These are phyloP conservation scores for Fusarium beomiforme DNA, from an alignment of 2,329 filamentous ascomycete genomes.

Conservation along the genomic window DNA sequence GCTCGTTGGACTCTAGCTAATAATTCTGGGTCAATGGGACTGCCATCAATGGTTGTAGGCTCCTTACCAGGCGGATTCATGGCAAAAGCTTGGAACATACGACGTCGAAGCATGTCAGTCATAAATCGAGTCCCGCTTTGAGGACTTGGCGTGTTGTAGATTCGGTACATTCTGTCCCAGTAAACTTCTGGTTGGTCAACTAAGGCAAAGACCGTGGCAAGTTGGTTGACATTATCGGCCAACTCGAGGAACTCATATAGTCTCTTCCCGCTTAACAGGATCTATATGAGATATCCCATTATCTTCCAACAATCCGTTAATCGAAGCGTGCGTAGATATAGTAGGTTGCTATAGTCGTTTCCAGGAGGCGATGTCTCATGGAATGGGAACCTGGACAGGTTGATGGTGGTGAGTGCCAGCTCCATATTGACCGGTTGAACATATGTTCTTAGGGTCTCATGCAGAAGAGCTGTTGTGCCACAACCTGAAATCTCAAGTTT, in stretches of 20 bases:
- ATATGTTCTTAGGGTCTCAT: background rate
- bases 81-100: background rate
- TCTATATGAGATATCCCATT: background rate
- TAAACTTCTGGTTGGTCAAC: background rate
- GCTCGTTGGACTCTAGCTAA: background rate
- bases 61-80: background rate
- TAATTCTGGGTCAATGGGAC: background rate
- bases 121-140: background rate
- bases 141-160: background rate
- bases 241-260: slow-evolving; percentile 17
- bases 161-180: background rate
- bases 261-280: background rate
- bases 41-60: background rate
- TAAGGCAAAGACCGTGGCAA: background rate
- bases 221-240: background rate
- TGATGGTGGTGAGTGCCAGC: background rate
- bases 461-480: background rate
- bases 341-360: background rate
- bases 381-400: background rate
- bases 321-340: fast-evolving
- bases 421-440: background rate
- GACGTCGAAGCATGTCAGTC: background rate
- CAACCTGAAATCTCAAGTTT: background rate
- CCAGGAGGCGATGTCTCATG: background rate
- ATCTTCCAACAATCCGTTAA: background rate